Conservation (phyloP, 2,329 filamentous ascomycete species). For the Hymenotorrendiella dingleyae region DNA sequence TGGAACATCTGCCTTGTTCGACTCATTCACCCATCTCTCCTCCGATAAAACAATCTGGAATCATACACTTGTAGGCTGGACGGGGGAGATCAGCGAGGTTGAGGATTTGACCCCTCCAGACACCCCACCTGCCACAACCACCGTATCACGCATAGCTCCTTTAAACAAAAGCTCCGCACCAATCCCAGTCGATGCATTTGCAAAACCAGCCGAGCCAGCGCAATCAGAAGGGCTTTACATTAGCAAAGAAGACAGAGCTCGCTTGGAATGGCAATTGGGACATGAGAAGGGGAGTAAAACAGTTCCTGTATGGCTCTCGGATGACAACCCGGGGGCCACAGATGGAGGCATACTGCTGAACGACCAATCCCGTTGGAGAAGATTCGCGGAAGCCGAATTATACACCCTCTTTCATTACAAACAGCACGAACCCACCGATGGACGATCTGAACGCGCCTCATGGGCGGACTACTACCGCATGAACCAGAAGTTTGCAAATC, state of each 20-base stretch:
- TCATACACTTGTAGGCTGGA: constrained; percentile 91
- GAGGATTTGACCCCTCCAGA: constrained; percentile 42
- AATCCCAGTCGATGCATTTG: constrained; percentile 61
- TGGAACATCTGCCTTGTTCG: constrained; percentile 87
- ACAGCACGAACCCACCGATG: constrained; percentile 84
- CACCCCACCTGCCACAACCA: constrained; percentile 43
- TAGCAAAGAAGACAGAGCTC: constrained; percentile 60
- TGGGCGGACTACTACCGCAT: constrained; percentile 93
- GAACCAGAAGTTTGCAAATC: constrained; percentile 88
- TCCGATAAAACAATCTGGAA: constrained; percentile 83
- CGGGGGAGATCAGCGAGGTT: constrained; percentile 69
- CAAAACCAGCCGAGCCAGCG: constrained; percentile 50
- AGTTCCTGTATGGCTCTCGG: constrained; percentile 82
- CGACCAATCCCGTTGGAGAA: constrained; percentile 80
- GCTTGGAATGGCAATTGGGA: constrained; percentile 68
- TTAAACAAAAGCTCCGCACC: constrained; percentile 74
- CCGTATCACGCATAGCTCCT: constrained; percentile 40
- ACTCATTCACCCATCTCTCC: constrained; percentile 82
- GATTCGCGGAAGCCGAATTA: constrained; percentile 85
- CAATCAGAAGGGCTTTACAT: constrained; percentile 66
- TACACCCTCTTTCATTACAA: constrained; percentile 96
- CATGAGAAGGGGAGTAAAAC: constrained; percentile 72
- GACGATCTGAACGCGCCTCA: constrained; percentile 70
- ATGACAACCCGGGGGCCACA: constrained; percentile 59
- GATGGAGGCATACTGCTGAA: constrained; percentile 66